These are phyloP conservation scores for Globisporangium camurandrum DNA, from an alignment of 352 stramenopile genomes.

Conservation along the genomic window DNA sequence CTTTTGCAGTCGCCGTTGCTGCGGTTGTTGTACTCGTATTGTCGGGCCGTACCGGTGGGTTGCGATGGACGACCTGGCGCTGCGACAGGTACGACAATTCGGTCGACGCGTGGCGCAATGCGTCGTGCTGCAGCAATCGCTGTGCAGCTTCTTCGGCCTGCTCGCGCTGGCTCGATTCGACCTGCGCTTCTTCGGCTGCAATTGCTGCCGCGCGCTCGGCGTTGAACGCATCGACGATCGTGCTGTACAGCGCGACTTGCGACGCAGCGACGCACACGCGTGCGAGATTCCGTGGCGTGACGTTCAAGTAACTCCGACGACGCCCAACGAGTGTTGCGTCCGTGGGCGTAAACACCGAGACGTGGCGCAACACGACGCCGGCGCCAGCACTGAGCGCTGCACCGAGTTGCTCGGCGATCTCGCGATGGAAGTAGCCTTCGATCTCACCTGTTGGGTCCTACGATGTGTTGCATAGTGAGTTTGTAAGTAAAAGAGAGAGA, in stretches of 20 bases:
- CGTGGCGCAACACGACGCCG: conserved; percentile 54
- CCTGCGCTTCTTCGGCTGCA: conserved; percentile 18
- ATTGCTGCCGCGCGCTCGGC: conserved; percentile 20
- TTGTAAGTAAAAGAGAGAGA: background rate
- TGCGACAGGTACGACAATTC: conserved; percentile 75
- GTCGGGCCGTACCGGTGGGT: conserved; percentile 39
- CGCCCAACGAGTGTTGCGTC: conserved; percentile 33
- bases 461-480: too few species aligned
- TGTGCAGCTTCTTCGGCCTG: conserved; percentile 20
- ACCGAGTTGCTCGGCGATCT: conserved; percentile 66
- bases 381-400: conserved; percentile 39
- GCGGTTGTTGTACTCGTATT: too few species aligned
- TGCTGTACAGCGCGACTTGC: conserved; percentile 16
- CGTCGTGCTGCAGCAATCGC: conserved; percentile 34
- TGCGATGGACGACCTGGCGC: conserved; percentile 66
- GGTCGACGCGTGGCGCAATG: conserved; percentile 48
- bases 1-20: too few species aligned
- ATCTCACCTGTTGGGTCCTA: conserved; percentile 74
- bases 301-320: conserved; percentile 62
- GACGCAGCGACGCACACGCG: conserved; percentile 38
- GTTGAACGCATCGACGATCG: conserved; percentile 48
- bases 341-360: conserved; percentile 59
- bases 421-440: conserved; percentile 75
- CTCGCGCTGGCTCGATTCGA: conserved; percentile 10
- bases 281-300: conserved; percentile 56